phyloP scores from a whole-genome alignment of 306 rosid species.

The Oxytropis ochrocephala region DNA sequence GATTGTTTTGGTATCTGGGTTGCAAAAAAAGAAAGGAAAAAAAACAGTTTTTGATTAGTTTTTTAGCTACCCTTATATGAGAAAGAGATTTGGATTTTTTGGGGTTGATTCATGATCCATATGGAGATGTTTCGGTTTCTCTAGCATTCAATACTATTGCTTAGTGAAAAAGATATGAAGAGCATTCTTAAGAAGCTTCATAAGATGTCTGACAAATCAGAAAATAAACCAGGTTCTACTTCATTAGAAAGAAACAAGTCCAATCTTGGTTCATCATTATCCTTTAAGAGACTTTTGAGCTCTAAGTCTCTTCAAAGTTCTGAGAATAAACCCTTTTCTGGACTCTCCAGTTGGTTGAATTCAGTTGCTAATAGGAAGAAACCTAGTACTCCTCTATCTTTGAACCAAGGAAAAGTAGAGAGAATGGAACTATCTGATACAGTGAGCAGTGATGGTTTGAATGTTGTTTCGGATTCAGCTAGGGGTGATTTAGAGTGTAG shows the following conservation, averaged over 20 bases:
- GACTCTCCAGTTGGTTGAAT: conserved; percentile 68
- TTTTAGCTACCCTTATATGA: conserved; percentile 26
- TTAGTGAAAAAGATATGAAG: conserved; percentile 61
- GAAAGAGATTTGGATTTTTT: conserved; percentile 38
- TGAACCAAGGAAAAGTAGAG: conserved; percentile 38
- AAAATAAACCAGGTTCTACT: conserved; percentile 55
- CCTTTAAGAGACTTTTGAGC: conserved; percentile 43
- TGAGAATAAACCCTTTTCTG: conserved; percentile 60
- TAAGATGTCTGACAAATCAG: conserved; percentile 63
- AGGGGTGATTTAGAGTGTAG: conserved; percentile 60
- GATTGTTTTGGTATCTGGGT: conserved; percentile 28
- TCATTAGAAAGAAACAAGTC: conserved; percentile 56
- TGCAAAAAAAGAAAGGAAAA: conserved; percentile 12
- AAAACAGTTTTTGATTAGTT: conserved; percentile 25
- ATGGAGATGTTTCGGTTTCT: conserved; percentile 56
- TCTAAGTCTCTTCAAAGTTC: conserved; percentile 41
- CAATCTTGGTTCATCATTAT: conserved; percentile 41
- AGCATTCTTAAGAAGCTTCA: conserved; percentile 87
- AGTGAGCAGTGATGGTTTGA: conserved; percentile 48
- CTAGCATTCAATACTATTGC: conserved; percentile 35
- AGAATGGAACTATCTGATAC: conserved; percentile 52
- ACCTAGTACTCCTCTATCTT: conserved; percentile 46
- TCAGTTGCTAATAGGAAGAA: conserved; percentile 58
- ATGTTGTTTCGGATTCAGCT: conserved; percentile 46
- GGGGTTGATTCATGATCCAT: conserved; percentile 57